Conservation (phyloP, 208 protist species). For the Leishmania martiniquensis region DNA sequence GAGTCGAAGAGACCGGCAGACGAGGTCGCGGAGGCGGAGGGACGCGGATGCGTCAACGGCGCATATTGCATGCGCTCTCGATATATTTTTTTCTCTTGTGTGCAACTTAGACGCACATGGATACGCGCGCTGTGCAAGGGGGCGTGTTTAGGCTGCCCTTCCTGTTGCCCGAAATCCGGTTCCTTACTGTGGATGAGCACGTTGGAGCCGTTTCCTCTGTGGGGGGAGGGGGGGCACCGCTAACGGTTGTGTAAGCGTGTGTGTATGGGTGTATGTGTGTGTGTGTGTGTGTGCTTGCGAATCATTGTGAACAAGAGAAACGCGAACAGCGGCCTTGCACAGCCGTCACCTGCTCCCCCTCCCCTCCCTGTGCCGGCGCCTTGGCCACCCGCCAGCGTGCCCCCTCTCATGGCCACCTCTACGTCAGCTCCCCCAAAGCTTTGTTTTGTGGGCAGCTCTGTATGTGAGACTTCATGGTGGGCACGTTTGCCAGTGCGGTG, state of each 20-base stretch:
- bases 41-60: neutral
- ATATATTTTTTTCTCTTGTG: neutral
- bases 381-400: too few species aligned
- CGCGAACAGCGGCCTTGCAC: neutral
- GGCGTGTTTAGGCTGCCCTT: neutral
- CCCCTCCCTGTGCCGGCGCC: neutral
- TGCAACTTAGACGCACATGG: neutral
- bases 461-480: slow-evolving; percentile 68
- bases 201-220: neutral
- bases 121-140: neutral
- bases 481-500: slow-evolving; percentile 47
- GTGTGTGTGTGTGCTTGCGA: too few species aligned
- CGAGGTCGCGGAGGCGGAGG: neutral
- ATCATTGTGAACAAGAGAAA: too few species aligned
- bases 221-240: neutral
- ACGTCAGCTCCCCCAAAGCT: slow-evolving; percentile 22
- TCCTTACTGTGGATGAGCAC: neutral
- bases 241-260: too few species aligned
- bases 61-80: neutral
- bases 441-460: slow-evolving; percentile 54
- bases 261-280: too few species aligned
- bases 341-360: too few species aligned
- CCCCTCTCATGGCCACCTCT: too few species aligned
- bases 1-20: neutral
- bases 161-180: neutral